phyloP scores from a whole-genome alignment of 2,329 filamentous ascomycete genomes.

The Hypoxylon sp. region DNA sequence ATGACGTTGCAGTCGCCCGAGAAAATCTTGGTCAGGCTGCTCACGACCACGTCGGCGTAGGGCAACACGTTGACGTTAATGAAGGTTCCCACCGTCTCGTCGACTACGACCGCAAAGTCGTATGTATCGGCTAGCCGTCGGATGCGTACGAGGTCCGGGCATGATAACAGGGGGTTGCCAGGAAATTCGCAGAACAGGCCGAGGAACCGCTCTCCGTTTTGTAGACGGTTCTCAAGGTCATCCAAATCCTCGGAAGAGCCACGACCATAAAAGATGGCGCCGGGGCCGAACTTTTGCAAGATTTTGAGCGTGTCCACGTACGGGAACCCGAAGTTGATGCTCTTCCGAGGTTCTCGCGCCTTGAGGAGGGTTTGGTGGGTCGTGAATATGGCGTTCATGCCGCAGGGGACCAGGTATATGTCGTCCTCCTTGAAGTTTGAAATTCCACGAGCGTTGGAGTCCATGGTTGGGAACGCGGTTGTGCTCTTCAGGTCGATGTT shows the following conservation, averaged over 20 bases:
- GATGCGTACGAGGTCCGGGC: constrained; percentile 88
- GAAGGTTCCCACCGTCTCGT: constrained; percentile 97
- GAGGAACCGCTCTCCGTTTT: constrained; percentile 81
- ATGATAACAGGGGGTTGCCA: constrained; percentile 88
- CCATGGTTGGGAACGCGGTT: constrained; percentile 65
- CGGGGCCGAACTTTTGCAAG: constrained; percentile 92
- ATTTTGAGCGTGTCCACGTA: constrained; percentile 98
- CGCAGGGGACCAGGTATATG: constrained; percentile 88
- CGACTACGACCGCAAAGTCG: constrained; percentile 90
- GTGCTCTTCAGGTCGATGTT: constrained; percentile 75
- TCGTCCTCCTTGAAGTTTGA: constrained; percentile 84
- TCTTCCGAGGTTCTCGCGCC: constrained; percentile 75
- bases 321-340: constrained; percentile 95
- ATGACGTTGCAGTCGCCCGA: constrained; percentile 98
- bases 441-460: constrained; percentile 67
- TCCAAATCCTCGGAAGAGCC: constrained; percentile 84
- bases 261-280: constrained; percentile 88
- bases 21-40: constrained; percentile 96
- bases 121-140: constrained; percentile 83
- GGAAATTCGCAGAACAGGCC: constrained; percentile 96
- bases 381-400: constrained; percentile 97
- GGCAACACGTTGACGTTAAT: constrained; percentile 94
- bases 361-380: constrained; percentile 81
- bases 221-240: constrained; percentile 80
- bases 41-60: constrained; percentile 91